Evolutionary conservation across 1,284 basidiomycete genomes (phyloP).

Genomic region (Puccinia coronata): DNA sequence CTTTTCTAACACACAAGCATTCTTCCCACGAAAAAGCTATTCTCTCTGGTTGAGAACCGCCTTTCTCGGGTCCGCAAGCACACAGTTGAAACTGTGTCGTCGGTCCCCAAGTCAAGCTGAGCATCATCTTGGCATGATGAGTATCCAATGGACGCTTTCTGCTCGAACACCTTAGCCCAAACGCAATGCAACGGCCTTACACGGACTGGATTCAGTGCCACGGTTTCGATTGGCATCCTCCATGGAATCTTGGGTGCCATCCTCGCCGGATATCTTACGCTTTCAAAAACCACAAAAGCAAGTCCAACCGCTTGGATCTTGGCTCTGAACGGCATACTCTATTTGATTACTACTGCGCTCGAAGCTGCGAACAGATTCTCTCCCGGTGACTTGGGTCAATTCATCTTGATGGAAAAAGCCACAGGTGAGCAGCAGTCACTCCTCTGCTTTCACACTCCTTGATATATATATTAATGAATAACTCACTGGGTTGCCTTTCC

Average conservation of each 20-base stretch:
- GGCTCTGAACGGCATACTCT: slow-evolving; percentile 19
- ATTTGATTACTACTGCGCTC: slow-evolving; percentile 23
- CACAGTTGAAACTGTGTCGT: neutral
- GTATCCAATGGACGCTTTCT: slow-evolving; percentile 44
- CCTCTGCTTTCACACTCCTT: neutral
- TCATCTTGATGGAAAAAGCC: slow-evolving; percentile 32
- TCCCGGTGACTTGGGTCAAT: slow-evolving; percentile 22
- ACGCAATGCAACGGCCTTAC: slow-evolving; percentile 49
- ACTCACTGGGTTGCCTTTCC: neutral
- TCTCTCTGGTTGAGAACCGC: neutral
- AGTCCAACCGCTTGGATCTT: slow-evolving; percentile 8
- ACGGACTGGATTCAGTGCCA: slow-evolving; percentile 16
- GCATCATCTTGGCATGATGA: slow-evolving; percentile 27
- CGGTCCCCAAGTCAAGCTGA: neutral
- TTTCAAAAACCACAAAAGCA: neutral
- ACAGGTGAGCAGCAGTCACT: slow-evolving; percentile 29
- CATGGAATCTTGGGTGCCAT: slow-evolving; percentile 24
- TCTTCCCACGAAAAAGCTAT: too few species aligned
- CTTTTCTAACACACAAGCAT: neutral
- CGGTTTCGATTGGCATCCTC: slow-evolving; percentile 9
- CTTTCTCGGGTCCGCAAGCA: neutral
- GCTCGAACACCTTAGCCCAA: slow-evolving; percentile 35
- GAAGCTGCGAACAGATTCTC: slow-evolving; percentile 38
- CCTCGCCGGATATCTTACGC: slow-evolving; percentile 34
- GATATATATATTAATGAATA: neutral